Evolutionary conservation across 225 moss, liverwort and hornwort species (phyloP), one percentile per base, ranked within the genome.

Genomic region (Physcomitrium patens): DNA sequence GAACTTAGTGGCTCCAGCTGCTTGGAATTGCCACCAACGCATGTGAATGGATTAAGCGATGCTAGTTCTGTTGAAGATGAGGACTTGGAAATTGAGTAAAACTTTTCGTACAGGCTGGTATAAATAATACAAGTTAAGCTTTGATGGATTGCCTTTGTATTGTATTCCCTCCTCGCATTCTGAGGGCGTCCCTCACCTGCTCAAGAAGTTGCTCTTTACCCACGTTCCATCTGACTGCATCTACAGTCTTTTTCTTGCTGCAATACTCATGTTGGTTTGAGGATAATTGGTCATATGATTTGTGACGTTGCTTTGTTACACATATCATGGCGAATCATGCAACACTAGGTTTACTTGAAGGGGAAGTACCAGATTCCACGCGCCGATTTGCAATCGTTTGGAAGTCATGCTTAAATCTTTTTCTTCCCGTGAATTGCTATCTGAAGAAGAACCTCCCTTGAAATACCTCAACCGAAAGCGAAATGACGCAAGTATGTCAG

Each of bases 31-130:
- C 74, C 45, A 44, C 20, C 37, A 28, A 53, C 60, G 31, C 79
- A 79, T 55, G 84, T 74, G 48, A 84, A 84, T 76, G 87, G 87
- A 77, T 81, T 76, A 31, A 63, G 26, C 50, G 67, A 16, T 56
- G 57, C 57, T 60, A 37, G 66, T 43, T 48, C 74, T 60, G 57
- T 50, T 63, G 24, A 46, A 59, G 84, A 58, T 17, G 71, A 77
- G 77, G 23, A 72, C 69, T 69, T 80, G 24, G 57, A 76, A 67
- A 63, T 72, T 67, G 72, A 63, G 50, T 68, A 26, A 69, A 45
- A 73, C 18, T 41, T 37, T 52, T 76, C 13, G 24, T 46, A 51
- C 24, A 57, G 52, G 77, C 26, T 84, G 61, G 74, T 80, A 76
- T 80, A 74, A 70, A 74, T 70, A 55, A 74, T 61, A 74, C 48